These are phyloP conservation scores for Populus tomentosa DNA, from an alignment of 441 rosid genomes.

Conservation along the genomic window DNA sequence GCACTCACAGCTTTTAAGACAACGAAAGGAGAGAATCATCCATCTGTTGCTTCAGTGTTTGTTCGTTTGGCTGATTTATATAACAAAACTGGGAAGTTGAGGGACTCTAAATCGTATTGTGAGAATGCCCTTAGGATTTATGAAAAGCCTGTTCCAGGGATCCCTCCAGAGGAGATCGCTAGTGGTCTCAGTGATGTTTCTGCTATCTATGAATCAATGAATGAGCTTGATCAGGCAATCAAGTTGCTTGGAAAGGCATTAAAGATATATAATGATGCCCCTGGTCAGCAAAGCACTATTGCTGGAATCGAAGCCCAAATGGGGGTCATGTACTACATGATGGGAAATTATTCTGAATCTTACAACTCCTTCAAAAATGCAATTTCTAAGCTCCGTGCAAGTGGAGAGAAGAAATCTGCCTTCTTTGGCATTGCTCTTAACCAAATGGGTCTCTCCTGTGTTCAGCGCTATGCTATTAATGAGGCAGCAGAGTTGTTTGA, in stretches of 20 bases:
- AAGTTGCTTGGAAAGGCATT: slow-evolving; percentile 63
- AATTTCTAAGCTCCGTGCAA: slow-evolving; percentile 58
- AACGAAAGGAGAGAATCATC: slow-evolving; percentile 76
- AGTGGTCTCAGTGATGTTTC: slow-evolving; percentile 79
- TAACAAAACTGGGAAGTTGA: slow-evolving; percentile 68
- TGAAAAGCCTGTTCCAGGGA: slow-evolving; percentile 52
- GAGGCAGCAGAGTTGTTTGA: slow-evolving; percentile 85
- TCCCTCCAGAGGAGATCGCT: slow-evolving; percentile 66
- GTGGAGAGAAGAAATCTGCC: slow-evolving; percentile 79
- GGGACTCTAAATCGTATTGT: slow-evolving; percentile 79
- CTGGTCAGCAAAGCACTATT: slow-evolving; percentile 66
- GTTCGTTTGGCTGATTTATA: slow-evolving; percentile 82
- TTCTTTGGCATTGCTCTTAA: slow-evolving; percentile 80
- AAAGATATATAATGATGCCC: slow-evolving; percentile 51
- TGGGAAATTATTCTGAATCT: slow-evolving; percentile 65
- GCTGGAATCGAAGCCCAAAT: slow-evolving; percentile 95
- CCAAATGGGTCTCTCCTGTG: slow-evolving; percentile 89
- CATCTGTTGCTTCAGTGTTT: slow-evolving; percentile 71
- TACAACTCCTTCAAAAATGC: slow-evolving; percentile 64
- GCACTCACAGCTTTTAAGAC: slow-evolving; percentile 76
- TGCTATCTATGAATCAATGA: slow-evolving; percentile 82
- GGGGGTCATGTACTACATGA: slow-evolving; percentile 85
- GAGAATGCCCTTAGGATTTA: slow-evolving; percentile 80
- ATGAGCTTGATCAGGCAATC: slow-evolving; percentile 64
- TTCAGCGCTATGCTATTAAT: slow-evolving; percentile 58